These are phyloP conservation scores for Fusarium sp. DNA, from an alignment of 2,329 filamentous ascomycete genomes.

Conservation along the genomic window DNA sequence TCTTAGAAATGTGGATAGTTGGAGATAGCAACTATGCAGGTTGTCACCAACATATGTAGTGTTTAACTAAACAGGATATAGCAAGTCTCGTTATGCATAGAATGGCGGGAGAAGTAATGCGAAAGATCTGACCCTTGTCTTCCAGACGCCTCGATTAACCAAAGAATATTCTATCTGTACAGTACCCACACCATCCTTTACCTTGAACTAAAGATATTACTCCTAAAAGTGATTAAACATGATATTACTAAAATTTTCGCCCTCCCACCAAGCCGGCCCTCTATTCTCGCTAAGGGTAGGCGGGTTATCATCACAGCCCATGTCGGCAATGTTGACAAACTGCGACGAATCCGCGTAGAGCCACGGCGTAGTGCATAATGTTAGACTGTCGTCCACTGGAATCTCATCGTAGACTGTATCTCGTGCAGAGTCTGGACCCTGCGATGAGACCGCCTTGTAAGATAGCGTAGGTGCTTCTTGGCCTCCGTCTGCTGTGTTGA, in stretches of 20 bases:
- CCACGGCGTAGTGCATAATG: conserved; percentile 61
- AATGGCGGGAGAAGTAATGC: conserved; percentile 23
- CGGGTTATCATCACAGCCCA: conserved; percentile 53
- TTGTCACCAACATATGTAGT: background rate
- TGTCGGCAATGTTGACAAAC: conserved; percentile 56
- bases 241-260: conserved; percentile 56
- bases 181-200: background rate
- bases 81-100: conserved; percentile 17
- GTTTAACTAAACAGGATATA: conserved; percentile 6
- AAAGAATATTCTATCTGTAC: conserved; percentile 20
- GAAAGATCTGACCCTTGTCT: background rate
- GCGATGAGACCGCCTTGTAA: conserved; percentile 51
- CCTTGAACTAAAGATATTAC: conserved; percentile 6
- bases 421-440: conserved; percentile 43
- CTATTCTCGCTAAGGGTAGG: conserved; percentile 42
- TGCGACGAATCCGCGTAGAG: conserved; percentile 60
- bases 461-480: conserved; percentile 63
- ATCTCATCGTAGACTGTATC: conserved; percentile 50
- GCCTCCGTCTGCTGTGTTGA: conserved; percentile 67
- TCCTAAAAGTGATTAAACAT: conserved; percentile 58
- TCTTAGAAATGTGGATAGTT: background rate
- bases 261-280: conserved; percentile 59
- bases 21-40: background rate
- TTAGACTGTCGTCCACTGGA: conserved; percentile 55
- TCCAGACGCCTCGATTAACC: conserved; percentile 16